A percentile compares a stretch with the other conserved stretches of the same genome.
These are phyloP conservation scores for Grosmannia serpens DNA, from an alignment of 2,329 filamentous ascomycete species.

Conservation along the genomic window DNA sequence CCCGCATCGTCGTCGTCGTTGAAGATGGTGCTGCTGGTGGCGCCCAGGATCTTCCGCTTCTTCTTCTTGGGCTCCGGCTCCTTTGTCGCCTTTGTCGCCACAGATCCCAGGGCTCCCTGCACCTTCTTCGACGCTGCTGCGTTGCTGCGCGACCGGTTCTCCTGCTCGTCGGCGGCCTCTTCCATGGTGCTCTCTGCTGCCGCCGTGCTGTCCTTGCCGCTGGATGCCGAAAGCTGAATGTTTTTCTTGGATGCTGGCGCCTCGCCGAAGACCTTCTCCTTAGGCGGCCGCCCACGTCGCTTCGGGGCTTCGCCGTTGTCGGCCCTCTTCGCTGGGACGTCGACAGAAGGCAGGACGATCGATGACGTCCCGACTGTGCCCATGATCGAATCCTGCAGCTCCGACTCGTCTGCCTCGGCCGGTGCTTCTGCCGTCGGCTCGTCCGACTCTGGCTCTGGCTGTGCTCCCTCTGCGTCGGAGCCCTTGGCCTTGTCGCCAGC, in stretches of 20 bases:
- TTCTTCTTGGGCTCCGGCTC: constrained; percentile 44
- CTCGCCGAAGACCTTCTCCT: constrained; percentile 32
- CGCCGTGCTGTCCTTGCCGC: constrained; percentile 10
- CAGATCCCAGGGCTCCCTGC: constrained; percentile 3
- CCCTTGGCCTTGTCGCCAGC: constrained; percentile 3
- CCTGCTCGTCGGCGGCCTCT: constrained; percentile 16
- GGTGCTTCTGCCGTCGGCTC: not conserved
- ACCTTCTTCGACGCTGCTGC: constrained; percentile 7
- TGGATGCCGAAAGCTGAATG: constrained; percentile 11
- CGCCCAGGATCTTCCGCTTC: constrained; percentile 61
- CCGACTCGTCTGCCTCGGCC: constrained; percentile 8
- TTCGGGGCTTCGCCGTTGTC: constrained; percentile 19
- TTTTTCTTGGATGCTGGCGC: constrained; percentile 35
- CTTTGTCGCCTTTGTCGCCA: not conserved
- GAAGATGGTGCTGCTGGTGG: constrained; percentile 54
- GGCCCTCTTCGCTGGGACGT: constrained; percentile 1
- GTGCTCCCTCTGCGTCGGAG: not conserved
- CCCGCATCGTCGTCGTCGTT: constrained; percentile 51
- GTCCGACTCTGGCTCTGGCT: not conserved
- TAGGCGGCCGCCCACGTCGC: constrained; percentile 31
- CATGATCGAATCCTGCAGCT: constrained; percentile 11
- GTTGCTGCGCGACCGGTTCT: constrained; percentile 20
- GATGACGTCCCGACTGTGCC: constrained; percentile 2
- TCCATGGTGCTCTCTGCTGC: constrained; percentile 25
- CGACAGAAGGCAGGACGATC: not conserved